These are phyloP conservation scores for Parmales sp. DNA, from an alignment of 108 stramenopile species.

Conservation along the genomic window DNA sequence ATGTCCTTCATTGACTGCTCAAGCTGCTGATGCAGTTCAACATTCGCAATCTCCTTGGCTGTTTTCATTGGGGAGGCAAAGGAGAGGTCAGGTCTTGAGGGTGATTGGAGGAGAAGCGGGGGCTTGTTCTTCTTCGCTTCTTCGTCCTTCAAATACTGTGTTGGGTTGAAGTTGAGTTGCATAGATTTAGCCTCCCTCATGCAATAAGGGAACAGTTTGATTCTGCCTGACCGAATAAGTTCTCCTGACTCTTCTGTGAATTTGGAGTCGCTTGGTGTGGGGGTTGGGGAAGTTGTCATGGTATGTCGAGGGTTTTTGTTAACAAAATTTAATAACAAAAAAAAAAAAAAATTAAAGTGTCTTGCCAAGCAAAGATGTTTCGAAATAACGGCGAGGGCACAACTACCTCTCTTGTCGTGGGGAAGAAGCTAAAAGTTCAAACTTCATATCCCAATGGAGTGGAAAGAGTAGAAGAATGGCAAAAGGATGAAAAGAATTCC, in stretches of 20 bases:
- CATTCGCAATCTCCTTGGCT: no score
- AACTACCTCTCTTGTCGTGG: no score
- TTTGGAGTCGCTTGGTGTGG: neutral
- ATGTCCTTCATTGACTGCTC: neutral
- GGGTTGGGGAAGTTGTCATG: no score
- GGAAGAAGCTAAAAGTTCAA: no score
- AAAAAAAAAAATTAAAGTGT: no score
- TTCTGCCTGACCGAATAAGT: neutral
- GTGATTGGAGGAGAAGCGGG: neutral
- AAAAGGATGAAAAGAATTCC: no score
- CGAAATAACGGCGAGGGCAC: no score
- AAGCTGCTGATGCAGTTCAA: neutral
- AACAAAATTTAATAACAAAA: no score
- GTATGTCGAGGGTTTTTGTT: no score
- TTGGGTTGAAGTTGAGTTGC: neutral
- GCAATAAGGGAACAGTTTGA: slow-evolving; percentile 7
- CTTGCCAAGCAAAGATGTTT: no score
- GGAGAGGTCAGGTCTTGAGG: neutral
- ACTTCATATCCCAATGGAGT: no score
- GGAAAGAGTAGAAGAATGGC: no score
- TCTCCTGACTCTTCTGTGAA: neutral
- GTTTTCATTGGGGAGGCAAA: neutral
- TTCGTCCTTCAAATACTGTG: neutral
- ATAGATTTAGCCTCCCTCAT: neutral
- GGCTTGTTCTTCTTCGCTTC: neutral